phyloP scores from a whole-genome alignment of 23 red algal species.

The Chondrus crispus region DNA sequence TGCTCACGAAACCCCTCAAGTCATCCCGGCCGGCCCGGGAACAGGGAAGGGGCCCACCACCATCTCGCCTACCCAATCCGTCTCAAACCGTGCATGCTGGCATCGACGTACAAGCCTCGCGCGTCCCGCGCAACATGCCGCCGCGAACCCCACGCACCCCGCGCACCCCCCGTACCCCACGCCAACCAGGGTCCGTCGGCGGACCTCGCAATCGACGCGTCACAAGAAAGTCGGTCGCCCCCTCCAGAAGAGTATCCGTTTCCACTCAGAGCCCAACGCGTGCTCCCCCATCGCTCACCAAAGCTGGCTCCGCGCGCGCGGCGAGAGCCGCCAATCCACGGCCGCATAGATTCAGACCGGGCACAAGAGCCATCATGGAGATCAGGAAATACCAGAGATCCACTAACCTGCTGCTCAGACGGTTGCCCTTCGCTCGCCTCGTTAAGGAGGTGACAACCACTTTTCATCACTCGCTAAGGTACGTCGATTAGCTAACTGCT shows the following conservation, averaged over 20 bases:
- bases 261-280: not conserved
- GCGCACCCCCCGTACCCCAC: constrained; percentile 43
- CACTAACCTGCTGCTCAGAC: constrained; percentile 83
- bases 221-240: constrained; percentile 23
- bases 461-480: constrained; percentile 58
- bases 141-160: constrained; percentile 2
- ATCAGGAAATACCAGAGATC: constrained; percentile 94
- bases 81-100: too few species aligned
- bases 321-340: not conserved
- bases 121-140: constrained; percentile 18
- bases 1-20: too few species aligned
- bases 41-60: too few species aligned
- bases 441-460: constrained; percentile 77
- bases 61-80: too few species aligned
- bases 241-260: not conserved
- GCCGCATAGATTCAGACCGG: constrained; percentile 67
- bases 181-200: constrained; percentile 27
- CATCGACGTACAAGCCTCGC: too few species aligned
- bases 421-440: constrained; percentile 88
- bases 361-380: constrained; percentile 91
- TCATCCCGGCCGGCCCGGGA: too few species aligned
- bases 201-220: constrained; percentile 24
- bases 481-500: not conserved
- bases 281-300: constrained; percentile 13
- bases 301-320: not conserved